Evolutionary conservation across 768 basidiomycete species (phyloP), one percentile per base, ranked within the genome.

Genomic region (Suillus alpinus): DNA sequence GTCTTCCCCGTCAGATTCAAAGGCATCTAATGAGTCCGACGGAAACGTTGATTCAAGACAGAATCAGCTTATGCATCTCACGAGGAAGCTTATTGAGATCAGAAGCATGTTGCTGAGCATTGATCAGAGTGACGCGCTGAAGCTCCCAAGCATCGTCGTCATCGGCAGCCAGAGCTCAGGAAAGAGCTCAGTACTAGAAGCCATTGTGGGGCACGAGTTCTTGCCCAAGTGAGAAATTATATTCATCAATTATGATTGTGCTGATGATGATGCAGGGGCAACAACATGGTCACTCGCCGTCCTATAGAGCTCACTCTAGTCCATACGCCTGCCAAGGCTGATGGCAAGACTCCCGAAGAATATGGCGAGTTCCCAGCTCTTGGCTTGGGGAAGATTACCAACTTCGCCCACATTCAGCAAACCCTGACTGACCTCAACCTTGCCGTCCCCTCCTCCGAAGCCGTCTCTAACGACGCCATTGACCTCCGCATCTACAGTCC

Each of bases 261-360:
- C 26, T 40, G 50, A 64, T 53, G 59, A 57, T 43, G 49, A 52
- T 37, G 18, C 69, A 98, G 96, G 77, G 97, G 97, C 59, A 90
- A 94, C 74, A 98, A 98, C 75, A 99, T 99, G 97, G 97, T 98
- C 37, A 99, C 97, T 2, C 90, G 97, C 0, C 88, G 97, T 58
- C 97, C 97, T 1, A 98, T 99, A 68, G 97, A 99, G 71, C 85
- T 99, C 61, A 99, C 97, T 3, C 87, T 99, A 52, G 88, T 98
- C 60, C 94, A 99, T 70, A 96, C 91, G 0, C 94, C 94, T 23
- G 71, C 83, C 18, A 61, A 18, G 3, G 78, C 74, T 10, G 77
- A 84, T 37, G 83, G 85, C 2, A 76, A 82, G 58, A 73, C 79
- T 6, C 78, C 84, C 23, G 81, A 77, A 43, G 95, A 97, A 72